Evolutionary conservation across 2,329 filamentous ascomycete genomes (phyloP).

Genomic region (Scedosporium apiospermum): DNA sequence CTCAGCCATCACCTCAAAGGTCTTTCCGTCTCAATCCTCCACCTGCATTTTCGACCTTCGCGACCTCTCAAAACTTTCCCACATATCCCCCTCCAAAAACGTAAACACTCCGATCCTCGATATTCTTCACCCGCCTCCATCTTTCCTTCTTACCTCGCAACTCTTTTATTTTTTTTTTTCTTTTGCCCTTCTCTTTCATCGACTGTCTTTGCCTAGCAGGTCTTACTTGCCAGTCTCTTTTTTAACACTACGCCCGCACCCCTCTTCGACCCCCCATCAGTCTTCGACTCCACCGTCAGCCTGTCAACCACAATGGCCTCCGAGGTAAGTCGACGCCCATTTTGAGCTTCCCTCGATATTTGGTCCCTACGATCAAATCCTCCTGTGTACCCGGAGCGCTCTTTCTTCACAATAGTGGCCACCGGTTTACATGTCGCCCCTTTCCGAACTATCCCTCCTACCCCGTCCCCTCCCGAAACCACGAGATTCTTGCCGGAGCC

Average conservation of each 20-base stretch:
- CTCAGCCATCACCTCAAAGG: background rate
- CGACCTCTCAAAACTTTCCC: background rate
- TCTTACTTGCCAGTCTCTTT: constrained; percentile 1
- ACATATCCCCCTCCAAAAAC: background rate
- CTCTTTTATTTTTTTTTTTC: background rate
- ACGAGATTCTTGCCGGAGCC: constrained; percentile 6
- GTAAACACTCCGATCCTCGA: background rate
- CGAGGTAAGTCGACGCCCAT: constrained; percentile 41
- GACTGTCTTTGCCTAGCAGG: background rate
- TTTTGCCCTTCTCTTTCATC: constrained; percentile 1
- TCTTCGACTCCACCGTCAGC: background rate
- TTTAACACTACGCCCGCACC: constrained; percentile 3
- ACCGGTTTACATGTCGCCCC: background rate
- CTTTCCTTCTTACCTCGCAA: background rate
- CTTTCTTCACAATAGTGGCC: background rate
- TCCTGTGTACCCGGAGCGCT: too few relatives aligned
- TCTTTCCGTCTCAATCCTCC: background rate
- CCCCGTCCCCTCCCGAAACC: constrained; percentile 6
- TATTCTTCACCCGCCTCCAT: background rate
- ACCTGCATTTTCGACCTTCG: background rate
- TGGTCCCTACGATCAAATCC: constrained; percentile 2
- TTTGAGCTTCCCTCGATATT: constrained; percentile 8
- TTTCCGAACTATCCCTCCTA: background rate
- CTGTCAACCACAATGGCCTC: constrained; percentile 43
- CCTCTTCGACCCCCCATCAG: constrained; percentile 2